Evolutionary conservation across 805 yeast species (phyloP).

Genomic region (Candida wancherniae): DNA sequence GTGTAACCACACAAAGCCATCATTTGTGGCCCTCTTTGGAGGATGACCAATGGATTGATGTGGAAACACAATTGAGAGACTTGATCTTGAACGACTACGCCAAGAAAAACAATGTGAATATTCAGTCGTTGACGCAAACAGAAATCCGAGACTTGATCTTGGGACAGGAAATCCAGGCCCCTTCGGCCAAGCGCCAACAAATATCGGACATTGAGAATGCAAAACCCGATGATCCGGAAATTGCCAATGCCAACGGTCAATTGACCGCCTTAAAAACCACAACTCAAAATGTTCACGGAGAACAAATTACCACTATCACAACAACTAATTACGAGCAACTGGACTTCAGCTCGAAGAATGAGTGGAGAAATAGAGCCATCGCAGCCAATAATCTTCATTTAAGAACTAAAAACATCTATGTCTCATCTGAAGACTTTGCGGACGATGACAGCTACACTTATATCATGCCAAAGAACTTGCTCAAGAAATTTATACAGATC

Average conservation of each 20-base stretch:
- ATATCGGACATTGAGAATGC: conserved; percentile 63
- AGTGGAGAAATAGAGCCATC: conserved; percentile 88
- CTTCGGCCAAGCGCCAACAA: conserved; percentile 81
- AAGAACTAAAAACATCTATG: conserved; percentile 67
- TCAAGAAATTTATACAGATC: conserved; percentile 71
- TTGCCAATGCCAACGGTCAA: conserved; percentile 41
- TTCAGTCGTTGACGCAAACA: conserved; percentile 82
- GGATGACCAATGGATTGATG: conserved; percentile 87
- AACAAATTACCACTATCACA: conserved; percentile 90
- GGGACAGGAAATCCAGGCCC: conserved; percentile 91
- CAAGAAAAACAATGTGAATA: conserved; percentile 77
- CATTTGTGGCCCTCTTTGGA: conserved; percentile 92
- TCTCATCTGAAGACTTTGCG: conserved; percentile 53
- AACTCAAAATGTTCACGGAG: conserved; percentile 91
- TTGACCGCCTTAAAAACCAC: conserved; percentile 75
- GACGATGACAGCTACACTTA: conserved; percentile 56
- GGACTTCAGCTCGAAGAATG: conserved; percentile 75
- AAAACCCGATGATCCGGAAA: conserved; percentile 30
- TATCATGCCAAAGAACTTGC: conserved; percentile 75
- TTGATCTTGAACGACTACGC: conserved; percentile 82
- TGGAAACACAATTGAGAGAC: conserved; percentile 85
- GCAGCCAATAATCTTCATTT: conserved; percentile 68
- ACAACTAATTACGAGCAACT: conserved; percentile 85
- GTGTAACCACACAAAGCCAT: conserved; percentile 64
- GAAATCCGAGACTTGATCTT: conserved; percentile 91